Conservation (phyloP, 73 alveolate species). For the Symbiodinium pilosum region DNA sequence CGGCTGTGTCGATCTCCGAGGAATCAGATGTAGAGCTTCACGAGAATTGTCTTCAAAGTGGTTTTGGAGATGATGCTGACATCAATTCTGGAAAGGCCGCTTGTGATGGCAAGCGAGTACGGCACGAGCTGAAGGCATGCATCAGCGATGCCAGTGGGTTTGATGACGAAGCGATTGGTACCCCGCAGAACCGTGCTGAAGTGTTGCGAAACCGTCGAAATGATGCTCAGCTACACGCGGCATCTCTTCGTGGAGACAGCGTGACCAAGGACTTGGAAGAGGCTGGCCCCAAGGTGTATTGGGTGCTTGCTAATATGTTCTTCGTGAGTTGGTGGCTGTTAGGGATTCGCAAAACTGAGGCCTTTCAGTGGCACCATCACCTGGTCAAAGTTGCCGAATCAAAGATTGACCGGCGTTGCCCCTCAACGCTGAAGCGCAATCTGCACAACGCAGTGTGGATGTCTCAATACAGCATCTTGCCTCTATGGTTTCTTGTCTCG, state of each 20-base stretch:
- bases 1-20: too few species aligned
- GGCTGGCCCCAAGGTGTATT: background rate
- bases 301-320: background rate
- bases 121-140: background rate
- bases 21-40: too few species aligned
- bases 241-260: background rate
- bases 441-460: background rate
- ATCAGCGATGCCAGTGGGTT: background rate
- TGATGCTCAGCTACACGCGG: background rate
- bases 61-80: too few species aligned
- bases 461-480: constrained; percentile 10
- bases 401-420: background rate
- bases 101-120: background rate
- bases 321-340: background rate
- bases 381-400: background rate
- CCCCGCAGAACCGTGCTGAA: background rate
- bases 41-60: too few species aligned
- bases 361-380: constrained; percentile 20
- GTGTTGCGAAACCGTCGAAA: background rate
- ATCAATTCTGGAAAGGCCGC: too few species aligned
- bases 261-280: background rate
- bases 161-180: background rate
- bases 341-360: background rate
- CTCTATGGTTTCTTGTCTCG: background rate
- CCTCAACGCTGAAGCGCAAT: background rate